Conservation (phyloP, 345 rosid species). For the Anastatica hierochuntica region DNA sequence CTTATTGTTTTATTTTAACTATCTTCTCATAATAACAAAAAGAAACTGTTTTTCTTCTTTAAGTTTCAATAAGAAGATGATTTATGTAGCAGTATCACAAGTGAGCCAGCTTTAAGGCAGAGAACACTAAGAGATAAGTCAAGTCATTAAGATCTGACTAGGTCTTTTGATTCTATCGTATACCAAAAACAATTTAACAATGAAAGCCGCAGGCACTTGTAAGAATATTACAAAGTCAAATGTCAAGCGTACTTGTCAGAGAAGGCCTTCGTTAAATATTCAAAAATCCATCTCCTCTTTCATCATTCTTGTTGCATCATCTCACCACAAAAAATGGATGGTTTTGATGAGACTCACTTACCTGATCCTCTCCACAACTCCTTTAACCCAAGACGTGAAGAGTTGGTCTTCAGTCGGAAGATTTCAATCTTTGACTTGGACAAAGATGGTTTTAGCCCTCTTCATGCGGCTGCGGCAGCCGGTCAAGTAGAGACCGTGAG, state of each 20-base stretch:
- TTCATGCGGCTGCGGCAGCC: slow-evolving; percentile 37
- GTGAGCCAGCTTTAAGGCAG: no score
- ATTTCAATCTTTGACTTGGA: slow-evolving; percentile 28
- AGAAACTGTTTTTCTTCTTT: no score
- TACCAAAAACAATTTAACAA: background rate
- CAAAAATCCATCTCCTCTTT: background rate
- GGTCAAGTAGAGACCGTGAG: slow-evolving; percentile 29
- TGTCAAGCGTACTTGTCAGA: slow-evolving; percentile 4
- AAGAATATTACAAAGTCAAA: slow-evolving; percentile 12
- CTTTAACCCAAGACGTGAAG: slow-evolving; percentile 20
- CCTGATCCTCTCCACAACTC: slow-evolving; percentile 28
- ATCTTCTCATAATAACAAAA: slow-evolving; percentile 1
- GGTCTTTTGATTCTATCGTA: no score
- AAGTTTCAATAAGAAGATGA: no score
- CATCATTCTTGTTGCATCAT: background rate
- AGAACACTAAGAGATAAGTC: no score
- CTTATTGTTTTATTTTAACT: background rate
- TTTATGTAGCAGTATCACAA: no score
- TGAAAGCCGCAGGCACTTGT: slow-evolving; percentile 2
- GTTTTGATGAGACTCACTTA: slow-evolving; percentile 6
- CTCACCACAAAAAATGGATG: slow-evolving; percentile 8
- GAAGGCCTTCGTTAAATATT: background rate
- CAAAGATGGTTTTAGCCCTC: slow-evolving; percentile 31
- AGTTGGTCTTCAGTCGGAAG: slow-evolving; percentile 24
- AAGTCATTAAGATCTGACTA: no score